phyloP scores from a whole-genome alignment of 768 basidiomycete species.

The Rhizopogon vulgaris region DNA sequence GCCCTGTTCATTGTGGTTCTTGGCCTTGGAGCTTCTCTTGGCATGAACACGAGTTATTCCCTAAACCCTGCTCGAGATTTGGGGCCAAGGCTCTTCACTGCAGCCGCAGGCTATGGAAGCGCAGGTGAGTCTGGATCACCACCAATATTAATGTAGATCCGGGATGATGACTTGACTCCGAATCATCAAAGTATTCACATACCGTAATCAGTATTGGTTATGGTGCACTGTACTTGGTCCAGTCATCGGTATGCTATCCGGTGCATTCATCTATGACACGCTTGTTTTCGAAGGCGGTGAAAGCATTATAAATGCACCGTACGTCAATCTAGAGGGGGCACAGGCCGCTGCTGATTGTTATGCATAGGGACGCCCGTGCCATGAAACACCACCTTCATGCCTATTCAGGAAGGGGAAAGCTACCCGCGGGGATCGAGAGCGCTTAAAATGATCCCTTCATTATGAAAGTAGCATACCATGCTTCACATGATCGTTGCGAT shows the following conservation, averaged over 20 bases:
- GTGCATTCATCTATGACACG: conserved; percentile 50
- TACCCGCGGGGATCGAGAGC: neutral
- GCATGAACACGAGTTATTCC: conserved; percentile 61
- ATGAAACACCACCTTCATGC: neutral
- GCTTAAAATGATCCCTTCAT: neutral
- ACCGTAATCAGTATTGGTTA: conserved; percentile 61
- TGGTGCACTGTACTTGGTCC: conserved; percentile 62
- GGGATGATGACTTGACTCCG: neutral
- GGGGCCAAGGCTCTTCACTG: conserved; percentile 60
- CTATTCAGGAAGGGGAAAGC: neutral
- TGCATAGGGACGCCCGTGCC: neutral
- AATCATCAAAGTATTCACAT: conserved; percentile 15
- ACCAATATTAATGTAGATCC: neutral
- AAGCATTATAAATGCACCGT: conserved; percentile 50
- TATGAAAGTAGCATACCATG: neutral
- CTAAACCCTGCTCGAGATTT: conserved; percentile 71
- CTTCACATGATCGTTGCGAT: neutral
- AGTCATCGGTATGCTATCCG: conserved; percentile 51
- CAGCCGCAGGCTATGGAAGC: conserved; percentile 67
- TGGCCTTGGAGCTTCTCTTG: conserved; percentile 53
- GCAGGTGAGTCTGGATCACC: conserved; percentile 26
- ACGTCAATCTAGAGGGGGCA: conserved; percentile 2
- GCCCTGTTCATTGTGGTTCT: conserved; percentile 50
- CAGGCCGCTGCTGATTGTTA: neutral
- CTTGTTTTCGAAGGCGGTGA: conserved; percentile 54